Evolutionary conservation across 331 rosid genomes (phyloP), one percentile per base, ranked within the genome.

Genomic region (Acacia pycnantha): DNA sequence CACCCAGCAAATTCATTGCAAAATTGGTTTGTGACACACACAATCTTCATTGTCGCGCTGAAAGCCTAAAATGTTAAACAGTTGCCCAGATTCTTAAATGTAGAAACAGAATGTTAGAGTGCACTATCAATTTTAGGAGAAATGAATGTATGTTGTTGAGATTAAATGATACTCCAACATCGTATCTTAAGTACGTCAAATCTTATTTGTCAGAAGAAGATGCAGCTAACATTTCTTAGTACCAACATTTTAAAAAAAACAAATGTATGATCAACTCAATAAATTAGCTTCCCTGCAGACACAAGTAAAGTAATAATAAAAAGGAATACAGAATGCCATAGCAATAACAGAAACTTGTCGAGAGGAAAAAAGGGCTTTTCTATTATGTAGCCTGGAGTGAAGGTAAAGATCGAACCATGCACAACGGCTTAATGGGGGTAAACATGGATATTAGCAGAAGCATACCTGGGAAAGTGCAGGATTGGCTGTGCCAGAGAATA

Each of bases 401-500:
- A 11, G 37, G 33, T n/a, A 74, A 51, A 35, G 14, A 35, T 53
- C 1, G 51, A 54, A 54, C 22, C 35, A 37, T 54, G 65, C 48
- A 51, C 13, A 54, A 53, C 8, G 5, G 8, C 27, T 7, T 16
- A 64, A 61, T 61, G 21, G 40, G 35, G 18, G 3, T 33, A 7
- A 54, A 75, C 29, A 44, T 15, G 46, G 43, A 74, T 33, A n/a
- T 77, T 35, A 51, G 15, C 10, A 26, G 40, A 73, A 46, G 69
- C 77, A 95, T 98, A 95, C 99, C 95, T 93, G 92, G 14, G 97
- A 89, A n/a, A 95, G 98, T 46, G 91, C 85, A 84, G 96, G 93
- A 78, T 95, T 92, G 26, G 98, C 98, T 1, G 97, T 83, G 74
- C 99, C 99, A 72, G 99, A 95, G 82, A 95, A 95, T 66, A 95